Conservation (phyloP, 768 basidiomycete genomes). For the Gelatoporia subvermispora region DNA sequence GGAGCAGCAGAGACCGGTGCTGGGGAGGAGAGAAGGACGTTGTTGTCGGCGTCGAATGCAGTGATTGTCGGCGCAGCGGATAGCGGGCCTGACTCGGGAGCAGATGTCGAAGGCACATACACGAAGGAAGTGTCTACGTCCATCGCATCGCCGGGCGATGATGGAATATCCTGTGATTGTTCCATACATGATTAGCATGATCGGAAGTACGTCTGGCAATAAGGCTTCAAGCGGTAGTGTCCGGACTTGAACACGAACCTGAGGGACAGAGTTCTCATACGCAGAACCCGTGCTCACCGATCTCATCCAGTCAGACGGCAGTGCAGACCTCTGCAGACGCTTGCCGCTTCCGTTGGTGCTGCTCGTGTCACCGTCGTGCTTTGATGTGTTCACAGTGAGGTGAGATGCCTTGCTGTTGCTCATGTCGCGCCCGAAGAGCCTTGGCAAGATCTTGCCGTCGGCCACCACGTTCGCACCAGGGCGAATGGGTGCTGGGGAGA, state of each 20-base stretch:
- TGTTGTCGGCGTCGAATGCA: slow-evolving; percentile 16
- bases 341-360: slow-evolving; percentile 43
- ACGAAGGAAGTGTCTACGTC: slow-evolving; percentile 62
- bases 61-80: slow-evolving; percentile 20
- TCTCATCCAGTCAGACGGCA: slow-evolving; percentile 59
- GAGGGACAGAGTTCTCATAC: slow-evolving; percentile 24
- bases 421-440: slow-evolving; percentile 71
- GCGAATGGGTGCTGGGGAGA: slow-evolving; percentile 58
- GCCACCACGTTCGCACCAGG: slow-evolving; percentile 18
- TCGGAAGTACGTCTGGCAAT: too few species aligned
- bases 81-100: slow-evolving; percentile 23
- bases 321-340: slow-evolving; percentile 53
- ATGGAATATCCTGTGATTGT: slow-evolving; percentile 36
- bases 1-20: slow-evolving; percentile 47
- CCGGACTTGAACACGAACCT: slow-evolving; percentile 19
- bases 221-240: not conserved
- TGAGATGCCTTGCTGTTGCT: slow-evolving; percentile 43
- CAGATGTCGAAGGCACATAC: slow-evolving; percentile 30
- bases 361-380: slow-evolving; percentile 29
- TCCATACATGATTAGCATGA: not conserved
- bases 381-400: slow-evolving; percentile 25
- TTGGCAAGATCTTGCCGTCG: slow-evolving; percentile 27
- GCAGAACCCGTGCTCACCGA: slow-evolving; percentile 15
- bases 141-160: slow-evolving; percentile 60
- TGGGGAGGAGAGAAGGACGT: slow-evolving; percentile 5